A percentile compares a stretch with the other conserved stretches of the same genome.
Conservation (phyloP, 2,329 filamentous ascomycete species). For the Didymella segeticola region DNA sequence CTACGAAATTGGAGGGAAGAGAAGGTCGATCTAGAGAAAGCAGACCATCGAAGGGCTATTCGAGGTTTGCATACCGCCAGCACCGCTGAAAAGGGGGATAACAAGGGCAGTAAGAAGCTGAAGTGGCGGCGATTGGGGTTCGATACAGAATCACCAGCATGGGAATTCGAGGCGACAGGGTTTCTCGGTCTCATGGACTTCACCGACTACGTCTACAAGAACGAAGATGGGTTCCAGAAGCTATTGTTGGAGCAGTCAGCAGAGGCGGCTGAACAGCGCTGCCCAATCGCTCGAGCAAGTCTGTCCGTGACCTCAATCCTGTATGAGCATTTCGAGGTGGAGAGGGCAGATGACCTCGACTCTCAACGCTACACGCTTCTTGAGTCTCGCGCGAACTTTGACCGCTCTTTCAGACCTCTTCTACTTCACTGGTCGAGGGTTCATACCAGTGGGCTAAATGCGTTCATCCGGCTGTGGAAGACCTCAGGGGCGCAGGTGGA, state of each 20-base stretch:
- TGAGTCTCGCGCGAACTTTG: conserved; percentile 78
- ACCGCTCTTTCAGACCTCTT: conserved; percentile 84
- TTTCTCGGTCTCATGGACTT: conserved; percentile 98
- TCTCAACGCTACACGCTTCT: conserved; percentile 75
- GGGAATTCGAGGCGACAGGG: conserved; percentile 84
- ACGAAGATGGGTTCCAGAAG: conserved; percentile 93
- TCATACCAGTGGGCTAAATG: conserved; percentile 83
- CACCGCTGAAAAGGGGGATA: conserved; percentile 65
- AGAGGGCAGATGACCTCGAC: conserved; percentile 81
- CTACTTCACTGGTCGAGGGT: conserved; percentile 92
- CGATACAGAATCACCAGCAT: conserved; percentile 83
- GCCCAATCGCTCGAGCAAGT: conserved; percentile 86
- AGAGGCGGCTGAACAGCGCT: conserved; percentile 73
- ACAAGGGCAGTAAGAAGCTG: conserved; percentile 69
- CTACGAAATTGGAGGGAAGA: conserved; percentile 88
- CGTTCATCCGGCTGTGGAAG: conserved; percentile 94
- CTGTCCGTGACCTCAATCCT: conserved; percentile 85
- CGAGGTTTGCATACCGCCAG: conserved; percentile 86
- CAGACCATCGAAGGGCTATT: conserved; percentile 86
- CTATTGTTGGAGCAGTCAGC: conserved; percentile 86
- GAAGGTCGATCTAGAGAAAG: conserved; percentile 80
- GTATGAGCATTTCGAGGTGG: conserved; percentile 95
- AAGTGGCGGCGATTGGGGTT: conserved; percentile 96
- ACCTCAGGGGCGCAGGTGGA: conserved; percentile 81
- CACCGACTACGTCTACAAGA: conserved; percentile 88